Evolutionary conservation across 306 rosid species (phyloP).

Genomic region (Trichosanthes truncata): DNA sequence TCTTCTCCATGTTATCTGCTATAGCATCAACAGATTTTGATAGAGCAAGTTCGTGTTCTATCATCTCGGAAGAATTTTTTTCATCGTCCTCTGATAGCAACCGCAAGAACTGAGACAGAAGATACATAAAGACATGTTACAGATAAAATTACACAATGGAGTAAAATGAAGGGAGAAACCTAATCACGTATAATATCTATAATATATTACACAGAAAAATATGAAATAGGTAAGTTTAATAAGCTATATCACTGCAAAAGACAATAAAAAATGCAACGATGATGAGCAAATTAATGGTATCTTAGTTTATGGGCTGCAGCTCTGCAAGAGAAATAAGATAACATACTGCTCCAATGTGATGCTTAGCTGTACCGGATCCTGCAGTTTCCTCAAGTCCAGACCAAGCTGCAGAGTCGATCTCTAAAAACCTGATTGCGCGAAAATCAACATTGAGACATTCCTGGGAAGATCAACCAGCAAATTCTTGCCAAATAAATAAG

Average conservation of each 20-base stretch:
- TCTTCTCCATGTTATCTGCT: conserved; percentile 36
- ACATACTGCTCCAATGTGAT: conserved; percentile 84
- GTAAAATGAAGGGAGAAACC: neutral
- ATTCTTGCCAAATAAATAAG: neutral
- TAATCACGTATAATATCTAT: neutral
- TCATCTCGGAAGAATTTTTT: conserved; percentile 31
- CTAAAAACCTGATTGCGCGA: conserved; percentile 41
- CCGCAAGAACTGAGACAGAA: conserved; percentile 58
- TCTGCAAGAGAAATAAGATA: conserved; percentile 3
- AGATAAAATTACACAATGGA: neutral
- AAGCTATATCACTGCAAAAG: neutral
- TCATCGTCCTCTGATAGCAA: conserved; percentile 59
- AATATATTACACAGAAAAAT: neutral
- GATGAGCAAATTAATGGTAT: neutral
- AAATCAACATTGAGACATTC: neutral
- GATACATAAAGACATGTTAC: neutral
- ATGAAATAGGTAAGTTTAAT: neutral
- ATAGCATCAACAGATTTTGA: conserved; percentile 54
- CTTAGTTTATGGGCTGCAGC: neutral
- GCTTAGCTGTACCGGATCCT: conserved; percentile 49
- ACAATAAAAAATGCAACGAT: neutral
- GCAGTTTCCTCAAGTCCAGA: conserved; percentile 84
- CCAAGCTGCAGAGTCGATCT: conserved; percentile 69
- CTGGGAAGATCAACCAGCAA: neutral
- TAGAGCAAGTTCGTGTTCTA: conserved; percentile 59